These are phyloP conservation scores for Syncephalastrum monosporum DNA, from an alignment of 371 early-diverging fungal genomes.

Conservation along the genomic window DNA sequence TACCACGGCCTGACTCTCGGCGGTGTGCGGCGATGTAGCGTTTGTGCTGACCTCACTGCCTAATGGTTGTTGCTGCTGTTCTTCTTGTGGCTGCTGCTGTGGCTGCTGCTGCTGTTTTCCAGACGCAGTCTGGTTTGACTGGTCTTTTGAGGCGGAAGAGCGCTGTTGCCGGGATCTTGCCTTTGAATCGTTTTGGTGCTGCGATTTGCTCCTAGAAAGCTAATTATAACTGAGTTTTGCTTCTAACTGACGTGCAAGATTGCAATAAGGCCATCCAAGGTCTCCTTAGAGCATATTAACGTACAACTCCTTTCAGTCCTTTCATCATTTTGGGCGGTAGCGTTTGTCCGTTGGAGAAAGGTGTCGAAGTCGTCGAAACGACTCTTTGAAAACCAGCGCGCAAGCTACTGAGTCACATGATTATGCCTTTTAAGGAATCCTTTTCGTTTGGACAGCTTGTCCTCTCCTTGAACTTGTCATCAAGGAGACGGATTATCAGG, in stretches of 20 bases:
- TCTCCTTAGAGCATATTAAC: constrained; percentile 5
- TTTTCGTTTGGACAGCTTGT: too few relatives aligned
- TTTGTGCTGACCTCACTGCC: too few relatives aligned
- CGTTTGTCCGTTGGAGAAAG: not conserved
- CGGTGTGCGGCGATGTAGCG: too few relatives aligned
- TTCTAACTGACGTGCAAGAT: not conserved
- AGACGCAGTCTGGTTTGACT: constrained; percentile 2
- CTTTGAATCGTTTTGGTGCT: constrained; percentile 22
- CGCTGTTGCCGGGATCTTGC: constrained; percentile 15
- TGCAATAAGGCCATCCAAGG: not conserved
- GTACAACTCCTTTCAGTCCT: constrained; percentile 47
- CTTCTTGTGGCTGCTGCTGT: constrained; percentile 9
- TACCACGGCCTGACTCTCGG: too few relatives aligned
- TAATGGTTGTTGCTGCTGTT: constrained; percentile 10
- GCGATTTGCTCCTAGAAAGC: constrained; percentile 41
- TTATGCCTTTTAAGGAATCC: too few relatives aligned
- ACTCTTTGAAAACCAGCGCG: too few relatives aligned
- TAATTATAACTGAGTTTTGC: constrained; percentile 6
- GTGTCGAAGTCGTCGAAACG: too few relatives aligned
- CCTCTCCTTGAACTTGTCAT: too few relatives aligned
- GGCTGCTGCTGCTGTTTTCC: constrained; percentile 6
- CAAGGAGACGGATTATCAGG: too few relatives aligned
- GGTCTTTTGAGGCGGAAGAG: not conserved
- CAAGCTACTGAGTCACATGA: too few relatives aligned
- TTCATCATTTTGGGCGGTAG: constrained; percentile 32